Evolutionary conservation across 176 grass and related monocot genomes (phyloP), one percentile per base, ranked within the genome.

Genomic region (Eleusine coracana): DNA sequence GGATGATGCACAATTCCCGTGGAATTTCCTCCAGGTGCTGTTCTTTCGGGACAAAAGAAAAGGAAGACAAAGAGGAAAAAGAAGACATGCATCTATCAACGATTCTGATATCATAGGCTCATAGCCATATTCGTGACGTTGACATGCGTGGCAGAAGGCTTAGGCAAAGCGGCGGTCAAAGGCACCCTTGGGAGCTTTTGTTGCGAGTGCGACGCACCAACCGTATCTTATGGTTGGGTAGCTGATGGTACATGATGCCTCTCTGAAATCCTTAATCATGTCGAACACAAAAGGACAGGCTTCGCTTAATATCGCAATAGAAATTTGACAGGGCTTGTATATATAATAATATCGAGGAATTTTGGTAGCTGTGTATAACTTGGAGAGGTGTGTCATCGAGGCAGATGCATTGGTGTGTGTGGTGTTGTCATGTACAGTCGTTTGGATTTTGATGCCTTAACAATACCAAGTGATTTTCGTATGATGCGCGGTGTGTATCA

Each of bases 241-340:
- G 56, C 56, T 59, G 23, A 6, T 72, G 11, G 27, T 0, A 1
- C 28, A 73, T 11, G 31, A 42, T 61, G 70, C 62, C 20, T 59
- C 18, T 45, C 62, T 10, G 50, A 89, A 81, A 80, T 70, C 82
- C 77, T 89, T 64, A 76, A 70, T 89, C 66, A 85, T 42, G 62
- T 54, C 70, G 63, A 89, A 75, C 18, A 34, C 20, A 27, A n/a
- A 3, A n/a, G 34, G n/a, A 13, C 60, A 67, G 72, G 6, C 56
- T 2, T 13, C 11, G n/a, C 46, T 71, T 52, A 73, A 39, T 68
- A 39, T 68, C 40, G 14, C 16, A 2, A 70, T 17, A 77, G 13
- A 36, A 23, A 17, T 42, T 40, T 29, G 50, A 28, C 39, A 16
- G 15, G 4, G 64, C 10, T 61, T 27, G 1, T 52, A 4, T 11